Evolutionary conservation across 306 rosid species (phyloP), one percentile per base, ranked within the genome.

Genomic region (Astragalus glycyphyllos): DNA sequence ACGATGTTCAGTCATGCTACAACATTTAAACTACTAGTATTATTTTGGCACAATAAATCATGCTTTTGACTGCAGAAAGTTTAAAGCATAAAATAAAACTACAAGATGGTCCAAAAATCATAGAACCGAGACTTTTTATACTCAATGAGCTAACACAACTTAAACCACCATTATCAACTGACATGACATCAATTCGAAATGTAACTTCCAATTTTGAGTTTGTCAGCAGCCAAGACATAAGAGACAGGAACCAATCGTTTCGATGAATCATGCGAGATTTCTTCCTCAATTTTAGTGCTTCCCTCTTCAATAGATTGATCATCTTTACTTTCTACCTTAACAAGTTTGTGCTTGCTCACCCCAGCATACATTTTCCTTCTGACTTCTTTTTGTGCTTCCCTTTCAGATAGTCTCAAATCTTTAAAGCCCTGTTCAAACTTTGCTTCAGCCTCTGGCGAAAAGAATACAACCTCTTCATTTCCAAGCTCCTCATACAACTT

Each of bases 401-500:
- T 85, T 78, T 93, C 90, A 0, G 86, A 59, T 42, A 90, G 77
- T 79, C 74, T 87, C 68, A 87, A 59, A n/a, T 87, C 87, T 83
- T 83, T 70, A 46, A 90, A 94, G 60, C 82, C 84, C 61, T 83
- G 83, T 69, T 87, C 90, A 4, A 94, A 78, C 82, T 83, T 83
- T 12, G 80, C 73, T 81, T 92, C 98, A 45, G 80, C 92, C 82
- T 90, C 92, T 0, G 91, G 95, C 9, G 90, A 71, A 73, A 84
- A 87, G 89, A 89, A 86, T 31, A 80, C 91, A 29, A 85, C 85
- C 74, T 86, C 96, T 62, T 67, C 90, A 13, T 83, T 61, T 63
- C 98, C 89, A 34, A 89, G 87, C 76, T 89, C 91, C 64, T 86
- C 91, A 5, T 84, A 87, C 42, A 88, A 77, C 71, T 86, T 90